phyloP scores from a whole-genome alignment of 1,284 basidiomycete genomes.

The Irpex sp. region DNA sequence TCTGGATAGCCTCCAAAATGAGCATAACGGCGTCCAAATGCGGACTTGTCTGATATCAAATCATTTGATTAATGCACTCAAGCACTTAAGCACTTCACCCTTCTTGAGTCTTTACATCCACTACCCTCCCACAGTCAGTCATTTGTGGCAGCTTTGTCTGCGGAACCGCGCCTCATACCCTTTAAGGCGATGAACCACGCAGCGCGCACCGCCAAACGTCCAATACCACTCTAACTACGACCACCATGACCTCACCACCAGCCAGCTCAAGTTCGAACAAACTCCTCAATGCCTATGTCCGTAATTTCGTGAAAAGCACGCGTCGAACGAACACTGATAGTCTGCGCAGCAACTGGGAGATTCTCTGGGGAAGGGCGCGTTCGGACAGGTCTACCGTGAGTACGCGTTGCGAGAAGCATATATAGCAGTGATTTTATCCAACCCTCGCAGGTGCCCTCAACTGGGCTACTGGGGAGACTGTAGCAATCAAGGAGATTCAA shows the following conservation, averaged over 20 bases:
- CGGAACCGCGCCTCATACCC: background rate
- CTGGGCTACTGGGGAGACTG: slow-evolving; percentile 94
- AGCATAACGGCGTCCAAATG: background rate
- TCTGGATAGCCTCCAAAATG: background rate
- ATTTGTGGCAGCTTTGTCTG: background rate
- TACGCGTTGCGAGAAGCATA: slow-evolving; percentile 15
- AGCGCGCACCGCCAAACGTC: background rate
- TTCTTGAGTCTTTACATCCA: background rate
- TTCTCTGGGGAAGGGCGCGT: slow-evolving; percentile 90
- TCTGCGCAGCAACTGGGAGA: slow-evolving; percentile 82
- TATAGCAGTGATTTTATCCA: background rate
- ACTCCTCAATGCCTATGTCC: slow-evolving; percentile 33
- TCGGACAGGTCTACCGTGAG: slow-evolving; percentile 90
- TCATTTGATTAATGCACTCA: background rate
- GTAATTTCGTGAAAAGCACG: slow-evolving; percentile 9
- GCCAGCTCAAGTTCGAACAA: slow-evolving; percentile 24
- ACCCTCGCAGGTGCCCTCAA: slow-evolving; percentile 74
- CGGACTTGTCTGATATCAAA: background rate
- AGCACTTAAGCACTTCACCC: background rate
- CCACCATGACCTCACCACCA: slow-evolving; percentile 18
- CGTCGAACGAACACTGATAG: background rate
- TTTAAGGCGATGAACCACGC: background rate
- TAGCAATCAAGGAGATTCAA: slow-evolving; percentile 93
- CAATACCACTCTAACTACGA: background rate
- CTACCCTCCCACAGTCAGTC: background rate